Base-by-base conservation (phyloP, 768 basidiomycete genomes). In the Neoboletus magnificus region DNA sequence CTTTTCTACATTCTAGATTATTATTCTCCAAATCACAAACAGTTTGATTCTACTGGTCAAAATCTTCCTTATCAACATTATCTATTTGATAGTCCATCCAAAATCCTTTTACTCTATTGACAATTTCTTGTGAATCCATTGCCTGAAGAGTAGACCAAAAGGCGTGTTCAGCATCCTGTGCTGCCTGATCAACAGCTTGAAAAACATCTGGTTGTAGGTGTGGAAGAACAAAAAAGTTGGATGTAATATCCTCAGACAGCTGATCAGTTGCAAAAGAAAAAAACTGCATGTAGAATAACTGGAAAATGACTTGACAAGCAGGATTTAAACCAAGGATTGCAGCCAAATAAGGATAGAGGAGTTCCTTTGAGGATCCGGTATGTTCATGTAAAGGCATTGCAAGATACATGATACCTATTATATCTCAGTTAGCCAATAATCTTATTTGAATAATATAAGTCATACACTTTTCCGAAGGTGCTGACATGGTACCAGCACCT, bases 401-500 rank as follows among this genome's bases (percentile, higher is more conserved):
- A 40, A 87, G 70, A 65, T 86, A 83, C 9, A 86, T 35, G n/a
- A 87, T 76, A 76, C 77, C 88, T 90, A 11, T 50, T 16, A 33
- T 20, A 47, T 50, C 32, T 49, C 15, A 27, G 55, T 60, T 50
- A 56, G 48, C 41, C 10, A 52, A 29, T 25, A 35, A 36, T 36
- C 18, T 2, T 41, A 40, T 23, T 16, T n/a, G 35, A 37, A n/a
- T 30, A 37, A 45, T 22, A 20, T 30, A 49, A 43, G 53, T 35
- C 50, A 27, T 59, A 74, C 85, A 89, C 78, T 85, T 86, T 3
- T 83, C 88, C 47, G 76, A 73, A 0, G 93, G 93, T 22, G 88
- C 79, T 5, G 87, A 85, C 74, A 91, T 75, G 15, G 86, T 86
- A 10, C 82, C 85, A 64, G 86, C 82, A 3, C 92, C 93, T 1